A percentile compares a stretch with the other conserved stretches of the same genome.
phyloP scores from a whole-genome alignment of 208 protist genomes.

The Leishmania arabica region DNA sequence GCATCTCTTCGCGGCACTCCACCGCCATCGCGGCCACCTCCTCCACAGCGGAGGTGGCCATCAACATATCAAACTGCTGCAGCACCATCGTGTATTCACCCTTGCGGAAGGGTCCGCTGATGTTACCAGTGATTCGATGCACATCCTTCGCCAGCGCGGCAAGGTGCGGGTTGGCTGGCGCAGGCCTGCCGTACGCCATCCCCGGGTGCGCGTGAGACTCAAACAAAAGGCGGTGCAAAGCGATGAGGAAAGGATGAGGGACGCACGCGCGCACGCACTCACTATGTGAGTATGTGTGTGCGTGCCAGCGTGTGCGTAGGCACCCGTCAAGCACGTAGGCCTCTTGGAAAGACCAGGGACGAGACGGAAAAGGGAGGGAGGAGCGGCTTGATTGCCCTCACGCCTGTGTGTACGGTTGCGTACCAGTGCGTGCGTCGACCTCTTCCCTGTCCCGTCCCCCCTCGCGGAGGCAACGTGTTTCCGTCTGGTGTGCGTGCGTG shows the following conservation, averaged over 20 bases:
- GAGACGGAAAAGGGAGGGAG: no score
- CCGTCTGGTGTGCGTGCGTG: background rate
- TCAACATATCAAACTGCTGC: conserved; percentile 79
- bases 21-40: conserved; percentile 31
- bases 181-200: background rate
- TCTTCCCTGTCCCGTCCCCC: no score
- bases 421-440: no score
- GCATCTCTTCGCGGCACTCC: conserved; percentile 35
- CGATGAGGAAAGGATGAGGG: background rate
- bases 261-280: background rate
- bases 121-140: conserved; percentile 17
- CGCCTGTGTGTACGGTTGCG: no score
- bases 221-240: background rate
- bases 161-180: background rate
- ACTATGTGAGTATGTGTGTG: background rate
- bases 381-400: no score
- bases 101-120: conserved; percentile 47
- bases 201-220: background rate
- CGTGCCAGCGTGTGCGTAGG: background rate
- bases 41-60: conserved; percentile 42
- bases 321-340: no score
- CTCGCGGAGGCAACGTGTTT: no score
- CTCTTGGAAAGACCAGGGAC: no score
- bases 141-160: conserved; percentile 16
- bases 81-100: conserved; percentile 58